Base-by-base conservation (phyloP, 306 rosid genomes). In the Quercus robur region DNA sequence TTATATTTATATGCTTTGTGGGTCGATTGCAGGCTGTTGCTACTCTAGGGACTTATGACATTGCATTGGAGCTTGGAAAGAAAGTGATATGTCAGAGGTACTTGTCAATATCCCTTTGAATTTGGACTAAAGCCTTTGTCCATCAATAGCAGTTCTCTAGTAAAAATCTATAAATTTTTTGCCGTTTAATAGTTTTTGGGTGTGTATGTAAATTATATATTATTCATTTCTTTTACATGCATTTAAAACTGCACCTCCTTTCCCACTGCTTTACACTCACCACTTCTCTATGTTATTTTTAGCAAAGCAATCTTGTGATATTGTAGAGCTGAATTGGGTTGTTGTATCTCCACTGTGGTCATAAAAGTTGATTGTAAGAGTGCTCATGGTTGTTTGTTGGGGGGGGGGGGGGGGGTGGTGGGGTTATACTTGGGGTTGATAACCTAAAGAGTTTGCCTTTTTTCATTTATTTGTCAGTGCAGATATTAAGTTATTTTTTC, bases 81-180 rank as follows among this genome's bases (percentile, higher is more conserved):
- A 95, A 95, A 85, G 94, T 95, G 83, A 67, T 95, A 83, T 91
- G 98, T 84, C 97, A 89, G 83, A 95, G 99, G 98, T 95, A 85
- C 77, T 41, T 68, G 77, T 80, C 79, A 20, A 12, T 77, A 15
- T 79, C 76, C 73, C 81, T 78, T 71, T 83, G 58, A 21, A 18
- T 8, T 3, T 33, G 19, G 25, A 67, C 12, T 67, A 19, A 2
- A 33, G 12, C 71, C 71, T 7, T 67, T 67, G 51, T 67, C 51
- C 49, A 19, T 67, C 71, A 0, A 0, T 67, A 7, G 11, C 71
- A 31, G 71, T 18, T 64, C 18, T 66, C 21, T 31, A 17, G 31
- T 64, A 2, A 66, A 31, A 66, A 30, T 33, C 21, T 2, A 5
- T 30, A 64, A 28, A n/a, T 4, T 64, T 64, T 6, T 4, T 63